These are phyloP conservation scores for Pseudocercospora macadamiae DNA, from an alignment of 2,329 filamentous ascomycete genomes.

Conservation along the genomic window DNA sequence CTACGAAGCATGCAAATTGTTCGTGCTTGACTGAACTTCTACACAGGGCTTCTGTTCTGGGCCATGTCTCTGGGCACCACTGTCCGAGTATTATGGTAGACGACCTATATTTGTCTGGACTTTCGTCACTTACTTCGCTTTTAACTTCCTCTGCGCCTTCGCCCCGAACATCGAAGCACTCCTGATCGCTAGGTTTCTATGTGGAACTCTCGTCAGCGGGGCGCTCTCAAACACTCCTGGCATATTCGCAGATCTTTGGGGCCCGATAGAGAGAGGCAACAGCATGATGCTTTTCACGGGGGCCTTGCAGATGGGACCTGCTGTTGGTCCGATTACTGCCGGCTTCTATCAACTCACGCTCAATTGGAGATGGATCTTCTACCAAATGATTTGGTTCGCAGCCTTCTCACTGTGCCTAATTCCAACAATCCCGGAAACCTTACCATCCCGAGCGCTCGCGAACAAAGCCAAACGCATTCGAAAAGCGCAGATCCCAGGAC, in stretches of 20 bases:
- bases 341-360: constrained; percentile 64
- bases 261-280: constrained; percentile 41
- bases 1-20: too few relatives aligned
- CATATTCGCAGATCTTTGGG: constrained; percentile 48
- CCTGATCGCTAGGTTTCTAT: constrained; percentile 48
- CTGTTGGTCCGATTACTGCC: constrained; percentile 62
- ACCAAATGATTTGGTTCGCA: constrained; percentile 41
- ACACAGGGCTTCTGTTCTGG: constrained; percentile 57
- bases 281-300: constrained; percentile 66
- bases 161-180: constrained; percentile 46
- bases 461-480: constrained; percentile 58
- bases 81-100: constrained; percentile 64
- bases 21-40: not conserved
- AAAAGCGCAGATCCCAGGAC: constrained; percentile 39
- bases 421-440: constrained; percentile 62
- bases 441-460: constrained; percentile 53
- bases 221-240: constrained; percentile 47
- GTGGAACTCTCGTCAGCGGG: constrained; percentile 43
- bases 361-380: constrained; percentile 65
- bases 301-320: constrained; percentile 68
- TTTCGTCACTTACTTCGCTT: constrained; percentile 36
- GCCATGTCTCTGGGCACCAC: constrained; percentile 55
- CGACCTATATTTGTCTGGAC: constrained; percentile 39
- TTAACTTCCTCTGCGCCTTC: constrained; percentile 42
- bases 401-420: constrained; percentile 41